Evolutionary conservation across 345 rosid species (phyloP), one percentile per base, ranked within the genome.

Genomic region (Balakata baccata): DNA sequence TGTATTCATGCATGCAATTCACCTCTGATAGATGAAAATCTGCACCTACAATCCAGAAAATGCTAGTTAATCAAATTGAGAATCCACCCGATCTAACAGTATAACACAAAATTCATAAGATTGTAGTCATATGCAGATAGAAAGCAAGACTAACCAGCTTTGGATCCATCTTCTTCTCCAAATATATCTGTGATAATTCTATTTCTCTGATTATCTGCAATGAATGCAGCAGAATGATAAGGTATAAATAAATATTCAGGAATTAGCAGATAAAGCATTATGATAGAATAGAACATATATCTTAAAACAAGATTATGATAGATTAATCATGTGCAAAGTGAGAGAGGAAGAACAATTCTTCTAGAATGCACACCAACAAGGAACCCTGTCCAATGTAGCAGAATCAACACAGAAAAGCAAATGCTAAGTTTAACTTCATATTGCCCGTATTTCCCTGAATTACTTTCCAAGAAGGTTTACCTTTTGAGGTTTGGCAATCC

Each of bases 131-230:
- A 59, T 23, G 38, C 25, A 1, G 41, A 61, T 16, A 34, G 37
- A 61, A 1, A 61, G 16, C n/a, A 61, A 61, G 18, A 11, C 65
- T 34, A 37, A 61, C 65, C 64, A 25, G 39, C 43, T 61, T 8
- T 34, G 41, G 20, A 12, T 7, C 43, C 65, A 61, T 61, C 65
- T 61, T 61, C 65, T 34, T 61, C 65, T 61, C 65, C 65, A 61
- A 61, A 61, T 61, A 61, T 29, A 61, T 61, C 65, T 34, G 65
- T 43, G 12, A 61, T 61, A 12, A 61, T 16, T n/a, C 65, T 61
- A n/a, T 61, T 14, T 16, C 39, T 61, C n/a, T 61, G 45, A 61
- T 25, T 4, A 29, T 34, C 65, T 61, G 65, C 43, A 2, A 57
- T 13, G 20, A 57, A 57, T 61, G 45, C 7, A 25, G 39, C 39